Conservation (phyloP, 2,329 filamentous ascomycete species). For the Sclerotinia spermophila region DNA sequence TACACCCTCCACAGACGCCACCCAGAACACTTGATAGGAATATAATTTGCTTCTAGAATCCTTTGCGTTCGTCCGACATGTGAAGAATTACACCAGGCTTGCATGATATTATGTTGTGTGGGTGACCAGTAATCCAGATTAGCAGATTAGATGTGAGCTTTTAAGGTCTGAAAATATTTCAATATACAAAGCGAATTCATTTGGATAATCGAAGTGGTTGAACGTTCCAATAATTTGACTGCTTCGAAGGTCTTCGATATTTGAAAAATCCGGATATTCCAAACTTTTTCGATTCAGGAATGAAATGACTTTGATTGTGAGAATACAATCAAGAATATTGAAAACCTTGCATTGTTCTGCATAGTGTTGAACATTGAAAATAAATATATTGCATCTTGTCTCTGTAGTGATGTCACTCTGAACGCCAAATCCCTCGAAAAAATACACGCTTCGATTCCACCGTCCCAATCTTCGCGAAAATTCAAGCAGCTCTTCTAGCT, state of each 20-base stretch:
- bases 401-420: conserved; percentile 9
- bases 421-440: conserved; percentile 13
- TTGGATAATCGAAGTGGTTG: background rate
- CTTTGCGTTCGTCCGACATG: background rate
- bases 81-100: background rate
- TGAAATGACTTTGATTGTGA: background rate
- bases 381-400: conserved; percentile 9
- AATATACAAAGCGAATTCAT: background rate
- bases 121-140: background rate
- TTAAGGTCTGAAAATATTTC: background rate
- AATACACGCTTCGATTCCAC: conserved; percentile 4
- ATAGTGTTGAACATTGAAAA: conserved; percentile 9
- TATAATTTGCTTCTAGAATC: background rate
- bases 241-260: background rate
- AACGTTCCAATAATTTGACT: background rate
- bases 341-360: background rate
- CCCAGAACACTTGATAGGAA: background rate
- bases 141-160: background rate
- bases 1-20: conserved; percentile 1
- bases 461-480: background rate
- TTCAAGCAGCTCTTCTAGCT: conserved; percentile 41
- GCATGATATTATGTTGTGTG: conserved; percentile 14
- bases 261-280: background rate
- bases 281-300: background rate
- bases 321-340: background rate